Evolutionary conservation across 2,329 filamentous ascomycete genomes (phyloP).

Genomic region (Cladophialophora yegresii): DNA sequence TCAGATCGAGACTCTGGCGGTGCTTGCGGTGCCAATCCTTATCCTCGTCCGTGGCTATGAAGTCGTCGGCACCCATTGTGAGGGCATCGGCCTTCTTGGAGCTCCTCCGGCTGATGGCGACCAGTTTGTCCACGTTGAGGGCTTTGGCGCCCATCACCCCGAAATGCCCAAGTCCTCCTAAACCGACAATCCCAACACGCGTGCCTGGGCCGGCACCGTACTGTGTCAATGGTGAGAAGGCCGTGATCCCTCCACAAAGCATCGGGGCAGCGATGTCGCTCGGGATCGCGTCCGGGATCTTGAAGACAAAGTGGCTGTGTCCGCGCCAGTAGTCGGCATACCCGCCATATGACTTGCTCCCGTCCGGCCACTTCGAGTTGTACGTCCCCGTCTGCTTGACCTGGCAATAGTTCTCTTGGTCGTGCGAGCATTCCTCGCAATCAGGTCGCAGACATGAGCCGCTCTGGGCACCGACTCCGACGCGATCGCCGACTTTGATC

Average conservation of each 20-base stretch:
- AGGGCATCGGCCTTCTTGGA: constrained; percentile 57
- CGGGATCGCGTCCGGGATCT: constrained; percentile 54
- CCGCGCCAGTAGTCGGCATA: constrained; percentile 60
- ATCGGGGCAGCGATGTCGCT: constrained; percentile 65
- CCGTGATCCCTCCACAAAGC: constrained; percentile 75
- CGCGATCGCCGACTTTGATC: constrained; percentile 64
- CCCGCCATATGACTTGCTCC: constrained; percentile 68
- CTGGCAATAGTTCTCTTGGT: constrained; percentile 47
- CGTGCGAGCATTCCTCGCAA: constrained; percentile 58
- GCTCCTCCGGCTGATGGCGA: constrained; percentile 58
- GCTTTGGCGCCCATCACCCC: constrained; percentile 71
- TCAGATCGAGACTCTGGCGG: constrained; percentile 55
- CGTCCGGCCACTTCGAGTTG: constrained; percentile 59
- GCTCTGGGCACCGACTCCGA: constrained; percentile 64
- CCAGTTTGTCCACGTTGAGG: constrained; percentile 65
- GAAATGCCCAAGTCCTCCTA: constrained; percentile 75
- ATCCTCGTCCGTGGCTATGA: constrained; percentile 61
- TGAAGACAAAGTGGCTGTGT: constrained; percentile 44
- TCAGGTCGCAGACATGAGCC: constrained; percentile 55
- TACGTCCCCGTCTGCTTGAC: constrained; percentile 56
- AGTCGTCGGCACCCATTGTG: constrained; percentile 57
- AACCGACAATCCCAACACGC: constrained; percentile 69
- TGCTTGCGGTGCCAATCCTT: constrained; percentile 56
- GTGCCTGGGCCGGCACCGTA: constrained; percentile 71
- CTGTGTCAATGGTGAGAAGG: constrained; percentile 68